Evolutionary conservation across 1,284 basidiomycete genomes (phyloP), one percentile per base, ranked within the genome.

Genomic region (Exsudoporus floridanus): DNA sequence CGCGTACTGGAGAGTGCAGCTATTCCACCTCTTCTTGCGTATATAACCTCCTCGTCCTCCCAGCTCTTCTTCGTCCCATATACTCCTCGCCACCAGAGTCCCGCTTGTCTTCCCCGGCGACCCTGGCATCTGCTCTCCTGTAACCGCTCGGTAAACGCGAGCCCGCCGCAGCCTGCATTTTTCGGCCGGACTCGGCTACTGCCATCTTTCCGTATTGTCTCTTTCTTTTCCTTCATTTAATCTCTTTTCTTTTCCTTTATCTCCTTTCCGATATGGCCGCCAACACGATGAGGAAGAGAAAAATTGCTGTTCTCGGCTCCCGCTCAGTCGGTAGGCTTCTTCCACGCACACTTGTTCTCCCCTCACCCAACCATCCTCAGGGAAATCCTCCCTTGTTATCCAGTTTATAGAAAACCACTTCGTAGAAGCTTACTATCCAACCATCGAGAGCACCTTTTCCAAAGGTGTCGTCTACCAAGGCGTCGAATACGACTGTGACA

Each of bases 401-500:
- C 84, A 88, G 70, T 89, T 83, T 72, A 81, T 86, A 68, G 82
- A 88, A 74, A 74, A 82, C 71, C 68, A 81, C 67, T 77, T 84
- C 66, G 82, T 90, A 69, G 90, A 92, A 56, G 80, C 84, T 21
- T 93, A 98, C 80, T 96, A 94, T 73, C 95, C 95, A 19, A 98
- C 95, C 56, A 98, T 98, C 70, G 95, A 98, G 73, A 84, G 80
- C 62, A 92, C 90, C 40, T 92, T 92, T 70, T 80, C 85, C 59
- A 98, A 97, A 79, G 82, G 78, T 43, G 83, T 98, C 73, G 83
- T 81, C 60, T 85, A 89, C 77, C 89, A 90, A 56, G 92, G 92
- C 50, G 78, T 83, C 40, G 88, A 94, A 60, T 98, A 92, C 68
- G 85, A 93, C 60, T 94, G 93, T 76, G 94, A 98, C 76, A 98